These are phyloP conservation scores for Rhamnella rubrinervis DNA, from an alignment of 331 rosid species.

Conservation along the genomic window DNA sequence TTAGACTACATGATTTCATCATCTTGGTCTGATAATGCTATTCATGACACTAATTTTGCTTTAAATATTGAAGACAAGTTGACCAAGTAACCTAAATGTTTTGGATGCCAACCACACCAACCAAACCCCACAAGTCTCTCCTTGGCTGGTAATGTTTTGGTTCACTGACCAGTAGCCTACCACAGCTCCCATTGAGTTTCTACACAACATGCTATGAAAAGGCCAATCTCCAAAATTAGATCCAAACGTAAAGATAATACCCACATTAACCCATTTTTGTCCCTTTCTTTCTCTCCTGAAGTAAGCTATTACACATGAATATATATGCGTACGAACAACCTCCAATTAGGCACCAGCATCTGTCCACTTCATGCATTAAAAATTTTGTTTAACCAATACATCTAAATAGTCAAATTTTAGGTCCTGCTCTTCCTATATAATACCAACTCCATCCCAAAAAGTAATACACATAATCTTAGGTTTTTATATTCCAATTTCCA, in stretches of 20 bases:
- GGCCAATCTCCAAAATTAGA: neutral
- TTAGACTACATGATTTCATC: neutral
- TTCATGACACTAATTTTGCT: neutral
- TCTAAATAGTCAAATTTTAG: constrained; percentile 6
- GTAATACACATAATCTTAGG: neutral
- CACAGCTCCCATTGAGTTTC: constrained; percentile 11
- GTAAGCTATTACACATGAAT: constrained; percentile 10
- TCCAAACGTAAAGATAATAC: neutral
- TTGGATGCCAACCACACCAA: constrained; percentile 41
- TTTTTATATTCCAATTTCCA: neutral
- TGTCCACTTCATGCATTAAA: constrained; percentile 26
- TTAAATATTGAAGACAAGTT: constrained; percentile 10
- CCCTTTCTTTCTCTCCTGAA: neutral
- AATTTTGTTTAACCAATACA: constrained; percentile 18
- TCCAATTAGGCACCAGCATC: constrained; percentile 7
- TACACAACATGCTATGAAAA: neutral
- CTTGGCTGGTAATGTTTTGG: constrained; percentile 29
- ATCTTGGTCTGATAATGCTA: neutral
- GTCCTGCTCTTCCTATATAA: constrained; percentile 37
- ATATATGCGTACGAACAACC: constrained; percentile 10
- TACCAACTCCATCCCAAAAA: constrained; percentile 9
- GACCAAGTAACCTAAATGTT: constrained; percentile 22
- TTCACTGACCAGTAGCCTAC: constrained; percentile 28
- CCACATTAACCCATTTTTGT: neutral
- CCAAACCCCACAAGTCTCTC: constrained; percentile 6